Base-by-base conservation (phyloP, 1,284 basidiomycete species). In the Phenoliferia sp. region DNA sequence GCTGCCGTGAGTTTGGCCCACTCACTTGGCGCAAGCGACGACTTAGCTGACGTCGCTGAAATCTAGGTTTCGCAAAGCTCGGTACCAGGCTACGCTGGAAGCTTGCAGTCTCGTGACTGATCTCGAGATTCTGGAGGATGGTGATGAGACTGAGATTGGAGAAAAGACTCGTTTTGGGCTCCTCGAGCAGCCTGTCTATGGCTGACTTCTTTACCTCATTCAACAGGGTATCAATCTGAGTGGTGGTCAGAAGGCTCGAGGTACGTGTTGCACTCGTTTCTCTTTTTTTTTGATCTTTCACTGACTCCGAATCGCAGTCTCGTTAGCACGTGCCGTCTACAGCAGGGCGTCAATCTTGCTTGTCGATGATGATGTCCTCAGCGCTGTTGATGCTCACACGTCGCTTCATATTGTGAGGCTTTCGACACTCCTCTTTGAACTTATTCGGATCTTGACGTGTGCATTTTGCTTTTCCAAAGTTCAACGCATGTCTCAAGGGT, bases 71-170 rank as follows among this genome's bases (percentile, higher is more conserved):
- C 84, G 92, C 69, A 85, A 88, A 75, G 85, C 87, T 62, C 84
- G 93, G 5, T 96, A 96, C 76, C 82, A 86, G 60, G 85, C 85
- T 68, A 71, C 76, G 29, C 39, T 78, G n/a, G 71, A 73, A 86
- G 94, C 93, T 9, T 98, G 94, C 76, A 93, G 93, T 0, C 83
- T 97, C 19, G 82, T 84, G 19, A 86, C 86, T 22, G 94, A 97
- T 79, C 78, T 97, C 17, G 86, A 88, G 63, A 92, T 95, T 64
- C 83, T 97, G 33, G 94, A 97, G 78, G 93, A 94, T 75, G 91
- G 94, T 3, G 95, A 99, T 75, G 52, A 69, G 59, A 71, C 68
- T 3, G 67, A 71, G 59, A 71, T 91, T 10, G 89, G 89, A 10
- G 89, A 93, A 79, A 86, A 88, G 70, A 50, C 36, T 9, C 17